Percentiles rank a stretch among this genome's conserved stretches.
Conservation (phyloP, 2,329 filamentous ascomycete genomes). For the Chaetomium strumarium region DNA sequence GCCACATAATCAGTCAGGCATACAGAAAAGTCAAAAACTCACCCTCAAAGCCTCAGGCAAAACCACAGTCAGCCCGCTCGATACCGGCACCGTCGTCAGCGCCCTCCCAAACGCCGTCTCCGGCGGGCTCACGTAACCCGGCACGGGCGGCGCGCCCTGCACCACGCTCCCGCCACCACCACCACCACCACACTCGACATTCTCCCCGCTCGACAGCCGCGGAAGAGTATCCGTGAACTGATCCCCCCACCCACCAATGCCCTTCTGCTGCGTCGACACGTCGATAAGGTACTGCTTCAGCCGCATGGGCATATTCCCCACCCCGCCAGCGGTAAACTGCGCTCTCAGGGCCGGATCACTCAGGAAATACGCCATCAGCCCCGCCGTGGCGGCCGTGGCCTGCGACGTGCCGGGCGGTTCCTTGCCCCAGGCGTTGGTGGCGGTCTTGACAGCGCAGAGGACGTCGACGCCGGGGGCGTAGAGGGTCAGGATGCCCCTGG, state of each 20-base stretch:
- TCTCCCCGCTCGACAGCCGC: not conserved
- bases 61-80: not conserved
- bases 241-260: not conserved
- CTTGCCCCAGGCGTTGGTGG: not conserved
- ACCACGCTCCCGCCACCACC: not conserved
- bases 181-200: not conserved
- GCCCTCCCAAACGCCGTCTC: not conserved
- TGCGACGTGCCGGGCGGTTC: not conserved
- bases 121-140: not conserved
- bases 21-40: no score
- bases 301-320: not conserved
- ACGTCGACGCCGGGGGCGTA: not conserved
- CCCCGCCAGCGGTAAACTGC: not conserved
- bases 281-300: not conserved
- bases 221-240: not conserved
- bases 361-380: conserved; percentile 1
- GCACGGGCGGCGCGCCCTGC: not conserved
- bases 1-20: no score
- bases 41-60: not conserved
- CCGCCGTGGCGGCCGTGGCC: not conserved
- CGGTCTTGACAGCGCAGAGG: not conserved
- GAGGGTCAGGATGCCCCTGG: not conserved
- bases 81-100: not conserved
- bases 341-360: not conserved
- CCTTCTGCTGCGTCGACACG: conserved; percentile 1